Conservation (phyloP, 2,329 filamentous ascomycete genomes). For the Curvularia eragrostidis region DNA sequence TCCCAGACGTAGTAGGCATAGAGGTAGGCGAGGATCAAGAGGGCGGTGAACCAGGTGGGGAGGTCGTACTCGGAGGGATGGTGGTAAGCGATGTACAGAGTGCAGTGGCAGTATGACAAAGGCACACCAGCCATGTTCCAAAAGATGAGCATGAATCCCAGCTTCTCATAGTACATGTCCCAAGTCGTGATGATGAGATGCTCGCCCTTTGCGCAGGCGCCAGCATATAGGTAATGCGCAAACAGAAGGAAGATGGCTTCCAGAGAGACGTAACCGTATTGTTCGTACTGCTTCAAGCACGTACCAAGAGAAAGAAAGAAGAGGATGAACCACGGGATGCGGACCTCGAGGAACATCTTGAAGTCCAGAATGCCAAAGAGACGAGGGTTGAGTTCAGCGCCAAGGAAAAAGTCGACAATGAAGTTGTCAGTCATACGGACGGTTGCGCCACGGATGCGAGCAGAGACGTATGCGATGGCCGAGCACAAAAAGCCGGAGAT, state of each 20-base stretch:
- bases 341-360: slow-evolving; percentile 96
- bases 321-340: slow-evolving; percentile 90
- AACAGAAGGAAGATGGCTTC: slow-evolving; percentile 84
- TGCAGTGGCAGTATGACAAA: slow-evolving; percentile 91
- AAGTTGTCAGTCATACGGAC: slow-evolving; percentile 89
- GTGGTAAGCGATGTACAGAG: slow-evolving; percentile 86
- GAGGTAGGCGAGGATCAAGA: slow-evolving; percentile 74
- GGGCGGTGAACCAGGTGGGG: slow-evolving; percentile 71
- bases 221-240: slow-evolving; percentile 91
- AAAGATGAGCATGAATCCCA: slow-evolving; percentile 97
- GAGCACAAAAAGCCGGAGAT: slow-evolving; percentile 85
- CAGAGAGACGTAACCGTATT: slow-evolving; percentile 83
- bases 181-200: slow-evolving; percentile 89
- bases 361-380: slow-evolving; percentile 86
- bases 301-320: slow-evolving; percentile 78
- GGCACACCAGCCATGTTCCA: slow-evolving; percentile 95
- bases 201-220: slow-evolving; percentile 90
- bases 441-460: slow-evolving; percentile 77
- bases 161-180: slow-evolving; percentile 98
- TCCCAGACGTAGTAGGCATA: slow-evolving; percentile 93
- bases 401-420: slow-evolving; percentile 91
- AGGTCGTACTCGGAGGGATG: slow-evolving; percentile 77
- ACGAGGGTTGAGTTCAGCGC: slow-evolving; percentile 83
- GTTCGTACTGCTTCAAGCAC: slow-evolving; percentile 81
- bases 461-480: slow-evolving; percentile 85